Evolutionary conservation across 371 early-diverging fungal species (phyloP).

Genomic region (Mortierella sp.): DNA sequence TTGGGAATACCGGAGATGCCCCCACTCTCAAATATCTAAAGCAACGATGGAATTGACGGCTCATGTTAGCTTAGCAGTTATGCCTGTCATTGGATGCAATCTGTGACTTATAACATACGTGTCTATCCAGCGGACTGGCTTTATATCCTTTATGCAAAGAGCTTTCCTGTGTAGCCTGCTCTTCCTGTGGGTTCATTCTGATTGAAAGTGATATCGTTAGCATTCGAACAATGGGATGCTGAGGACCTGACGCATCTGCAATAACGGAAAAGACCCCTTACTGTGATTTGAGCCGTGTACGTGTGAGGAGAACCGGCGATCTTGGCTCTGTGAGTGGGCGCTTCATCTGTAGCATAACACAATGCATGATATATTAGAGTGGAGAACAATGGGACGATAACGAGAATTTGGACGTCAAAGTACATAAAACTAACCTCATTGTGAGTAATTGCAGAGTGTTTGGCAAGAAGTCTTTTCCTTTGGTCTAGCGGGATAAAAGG

Average conservation of each 20-base stretch:
- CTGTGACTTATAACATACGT: too few species aligned
- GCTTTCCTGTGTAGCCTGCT: constrained; percentile 9
- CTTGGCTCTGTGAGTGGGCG: constrained; percentile 19
- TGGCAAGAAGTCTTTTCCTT: constrained; percentile 19
- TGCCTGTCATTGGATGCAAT: neutral
- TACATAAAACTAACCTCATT: neutral
- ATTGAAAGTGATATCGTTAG: neutral
- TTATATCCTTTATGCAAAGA: constrained; percentile 22
- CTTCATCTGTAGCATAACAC: neutral
- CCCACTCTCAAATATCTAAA: constrained; percentile 22
- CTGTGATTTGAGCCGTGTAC: constrained; percentile 17
- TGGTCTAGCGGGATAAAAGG: constrained; percentile 23
- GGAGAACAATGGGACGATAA: neutral
- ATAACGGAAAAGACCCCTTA: constrained; percentile 1
- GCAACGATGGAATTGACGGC: too few species aligned
- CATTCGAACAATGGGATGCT: too few species aligned
- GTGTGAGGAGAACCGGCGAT: constrained; percentile 24
- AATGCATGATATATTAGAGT: neutral
- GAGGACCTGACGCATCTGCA: too few species aligned
- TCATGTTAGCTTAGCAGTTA: neutral
- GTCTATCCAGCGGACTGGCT: constrained; percentile 21
- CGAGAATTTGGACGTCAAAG: too few species aligned
- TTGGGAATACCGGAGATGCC: constrained; percentile 41
- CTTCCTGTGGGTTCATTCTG: constrained; percentile 15
- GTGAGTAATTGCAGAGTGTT: neutral